phyloP scores from a whole-genome alignment of 1,139 yeast species.

The Taiozyma sp. region DNA sequence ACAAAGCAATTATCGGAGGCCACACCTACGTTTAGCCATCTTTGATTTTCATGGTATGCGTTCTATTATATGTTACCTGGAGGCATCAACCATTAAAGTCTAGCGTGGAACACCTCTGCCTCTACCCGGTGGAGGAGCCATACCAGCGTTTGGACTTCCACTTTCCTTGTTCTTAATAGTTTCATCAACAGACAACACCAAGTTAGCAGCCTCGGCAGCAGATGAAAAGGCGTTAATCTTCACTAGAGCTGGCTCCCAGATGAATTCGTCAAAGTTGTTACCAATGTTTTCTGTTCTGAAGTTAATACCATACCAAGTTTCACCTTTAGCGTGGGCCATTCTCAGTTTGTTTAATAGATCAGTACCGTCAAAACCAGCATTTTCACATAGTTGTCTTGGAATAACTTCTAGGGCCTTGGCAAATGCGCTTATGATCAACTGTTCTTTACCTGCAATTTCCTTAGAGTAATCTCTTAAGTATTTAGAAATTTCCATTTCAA shows the following conservation, averaged over 20 bases:
- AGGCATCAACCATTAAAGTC: background rate
- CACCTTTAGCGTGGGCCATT: slow-evolving; percentile 93
- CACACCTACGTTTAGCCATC: background rate
- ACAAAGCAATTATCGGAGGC: background rate
- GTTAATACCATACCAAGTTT: slow-evolving; percentile 87
- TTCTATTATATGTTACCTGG: background rate
- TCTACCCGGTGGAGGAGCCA: slow-evolving; percentile 47
- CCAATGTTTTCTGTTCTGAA: slow-evolving; percentile 80
- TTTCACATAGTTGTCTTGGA: slow-evolving; percentile 96
- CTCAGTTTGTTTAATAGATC: slow-evolving; percentile 86
- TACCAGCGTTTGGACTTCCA: slow-evolving; percentile 47
- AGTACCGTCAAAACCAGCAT: slow-evolving; percentile 96
- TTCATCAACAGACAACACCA: slow-evolving; percentile 91
- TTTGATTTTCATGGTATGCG: background rate
- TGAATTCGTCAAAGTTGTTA: slow-evolving; percentile 78
- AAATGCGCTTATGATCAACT: slow-evolving; percentile 81
- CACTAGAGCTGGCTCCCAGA: slow-evolving; percentile 97
- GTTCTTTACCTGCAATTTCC: slow-evolving; percentile 93
- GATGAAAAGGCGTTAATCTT: slow-evolving; percentile 90
- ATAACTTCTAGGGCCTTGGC: slow-evolving; percentile 94
- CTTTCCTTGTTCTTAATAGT: slow-evolving; percentile 80
- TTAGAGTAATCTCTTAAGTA: slow-evolving; percentile 82
- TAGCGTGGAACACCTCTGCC: slow-evolving; percentile 56
- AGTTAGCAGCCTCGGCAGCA: slow-evolving; percentile 96
- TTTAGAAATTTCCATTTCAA: slow-evolving; percentile 94